These are phyloP conservation scores for Kluyveromyces starmeri DNA, from an alignment of 805 yeast species.

Conservation along the genomic window DNA sequence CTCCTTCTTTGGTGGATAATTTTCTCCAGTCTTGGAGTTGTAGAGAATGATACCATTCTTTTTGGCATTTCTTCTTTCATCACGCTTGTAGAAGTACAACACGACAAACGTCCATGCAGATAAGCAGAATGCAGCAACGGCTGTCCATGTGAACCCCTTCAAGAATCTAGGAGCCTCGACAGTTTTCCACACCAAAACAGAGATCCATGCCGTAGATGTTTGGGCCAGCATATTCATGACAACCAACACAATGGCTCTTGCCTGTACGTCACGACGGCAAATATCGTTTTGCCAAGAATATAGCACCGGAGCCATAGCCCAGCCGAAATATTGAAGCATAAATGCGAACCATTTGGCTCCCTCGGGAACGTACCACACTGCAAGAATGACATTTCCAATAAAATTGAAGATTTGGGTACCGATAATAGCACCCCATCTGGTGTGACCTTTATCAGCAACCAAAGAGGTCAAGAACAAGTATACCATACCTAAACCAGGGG, in stretches of 20 bases:
- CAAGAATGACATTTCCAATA: constrained; percentile 42
- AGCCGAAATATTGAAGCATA: constrained; percentile 46
- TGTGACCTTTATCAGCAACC: constrained; percentile 41
- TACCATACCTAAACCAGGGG: constrained; percentile 48
- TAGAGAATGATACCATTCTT: constrained; percentile 31
- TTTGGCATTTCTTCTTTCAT: constrained; percentile 31
- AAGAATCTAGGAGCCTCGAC: constrained; percentile 45
- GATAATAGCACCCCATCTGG: constrained; percentile 47
- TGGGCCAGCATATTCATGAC: constrained; percentile 46
- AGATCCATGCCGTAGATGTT: constrained; percentile 45
- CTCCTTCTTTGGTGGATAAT: constrained; percentile 5
- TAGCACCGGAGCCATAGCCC: constrained; percentile 53
- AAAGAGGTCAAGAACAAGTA: constrained; percentile 22
- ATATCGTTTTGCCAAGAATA: constrained; percentile 54
- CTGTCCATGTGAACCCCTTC: constrained; percentile 44
- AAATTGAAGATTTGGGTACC: constrained; percentile 46
- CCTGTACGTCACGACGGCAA: constrained; percentile 43
- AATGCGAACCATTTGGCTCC: constrained; percentile 54
- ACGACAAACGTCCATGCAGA: constrained; percentile 21
- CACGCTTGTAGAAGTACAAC: constrained; percentile 31
- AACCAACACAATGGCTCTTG: constrained; percentile 43
- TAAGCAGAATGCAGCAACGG: constrained; percentile 25
- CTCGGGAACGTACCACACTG: constrained; percentile 48
- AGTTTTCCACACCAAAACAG: constrained; percentile 38
- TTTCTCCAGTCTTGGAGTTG: constrained; percentile 15